Percentiles rank a stretch among this genome's conserved stretches.
Conservation (phyloP, 805 yeast species). For the Cyberlindnera suaveolens region DNA sequence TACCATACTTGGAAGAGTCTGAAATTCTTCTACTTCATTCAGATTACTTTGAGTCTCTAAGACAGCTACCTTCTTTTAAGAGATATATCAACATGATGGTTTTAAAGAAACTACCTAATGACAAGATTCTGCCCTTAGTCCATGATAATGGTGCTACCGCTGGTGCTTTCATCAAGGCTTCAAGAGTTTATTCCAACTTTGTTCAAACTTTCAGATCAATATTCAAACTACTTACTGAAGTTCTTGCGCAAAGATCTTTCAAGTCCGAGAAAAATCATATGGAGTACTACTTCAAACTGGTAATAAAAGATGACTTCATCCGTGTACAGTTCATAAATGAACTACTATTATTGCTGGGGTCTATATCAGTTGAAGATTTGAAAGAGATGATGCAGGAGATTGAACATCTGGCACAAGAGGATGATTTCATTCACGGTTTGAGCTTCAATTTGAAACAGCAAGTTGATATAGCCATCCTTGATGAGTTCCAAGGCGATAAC, state of each 20-base stretch:
- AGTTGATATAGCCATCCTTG: slow-evolving; percentile 1
- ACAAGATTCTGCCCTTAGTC: slow-evolving; percentile 11
- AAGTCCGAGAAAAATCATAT: slow-evolving; percentile 12
- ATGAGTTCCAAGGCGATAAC: background rate
- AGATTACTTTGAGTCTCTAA: slow-evolving; percentile 20
- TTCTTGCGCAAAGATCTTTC: slow-evolving; percentile 11
- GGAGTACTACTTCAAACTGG: slow-evolving; percentile 19
- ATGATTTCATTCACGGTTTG: slow-evolving; percentile 11
- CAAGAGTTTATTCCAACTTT: slow-evolving; percentile 12
- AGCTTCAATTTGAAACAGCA: slow-evolving; percentile 9
- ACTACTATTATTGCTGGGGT: slow-evolving; percentile 12
- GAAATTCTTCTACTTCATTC: slow-evolving; percentile 1
- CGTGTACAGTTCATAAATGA: slow-evolving; percentile 21
- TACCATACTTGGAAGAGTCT: slow-evolving; percentile 7
- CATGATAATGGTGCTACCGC: slow-evolving; percentile 16
- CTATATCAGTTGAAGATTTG: slow-evolving; percentile 5
- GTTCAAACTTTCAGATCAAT: slow-evolving; percentile 14
- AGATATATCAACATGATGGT: slow-evolving; percentile 12
- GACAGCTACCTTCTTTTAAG: slow-evolving; percentile 32
- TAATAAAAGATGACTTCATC: slow-evolving; percentile 19
- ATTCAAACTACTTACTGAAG: slow-evolving; percentile 15
- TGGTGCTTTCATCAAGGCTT: slow-evolving; percentile 12
- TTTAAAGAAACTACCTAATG: slow-evolving; percentile 1
- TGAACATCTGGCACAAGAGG: slow-evolving; percentile 2
- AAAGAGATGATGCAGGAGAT: slow-evolving; percentile 9